These are phyloP conservation scores for Raffaelea albimanens DNA, from an alignment of 2,329 filamentous ascomycete genomes.

Conservation along the genomic window DNA sequence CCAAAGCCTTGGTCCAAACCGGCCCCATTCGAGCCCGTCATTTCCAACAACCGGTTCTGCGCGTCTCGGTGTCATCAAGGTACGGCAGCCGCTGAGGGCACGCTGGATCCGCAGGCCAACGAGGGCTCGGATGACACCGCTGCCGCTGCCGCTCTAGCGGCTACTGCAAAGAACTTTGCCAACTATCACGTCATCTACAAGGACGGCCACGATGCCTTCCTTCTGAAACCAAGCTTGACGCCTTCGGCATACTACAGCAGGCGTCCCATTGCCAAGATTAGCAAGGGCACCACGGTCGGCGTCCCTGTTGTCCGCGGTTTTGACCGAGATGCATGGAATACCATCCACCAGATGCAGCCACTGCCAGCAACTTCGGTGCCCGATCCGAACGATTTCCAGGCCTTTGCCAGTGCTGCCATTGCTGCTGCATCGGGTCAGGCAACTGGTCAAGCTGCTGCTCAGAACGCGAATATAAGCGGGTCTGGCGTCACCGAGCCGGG, in stretches of 20 bases:
- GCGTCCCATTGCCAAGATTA: conserved; percentile 72
- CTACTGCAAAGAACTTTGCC: conserved; percentile 47
- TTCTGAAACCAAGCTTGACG: conserved; percentile 75
- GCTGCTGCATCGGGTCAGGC: no score
- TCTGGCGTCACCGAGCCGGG: no score
- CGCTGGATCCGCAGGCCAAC: conserved; percentile 23
- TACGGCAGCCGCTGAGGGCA: conserved; percentile 48
- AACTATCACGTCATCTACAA: conserved; percentile 83
- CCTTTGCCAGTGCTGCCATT: no score
- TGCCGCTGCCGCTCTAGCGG: conserved; percentile 23
- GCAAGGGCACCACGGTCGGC: conserved; percentile 73
- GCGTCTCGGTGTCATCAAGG: conserved; percentile 50
- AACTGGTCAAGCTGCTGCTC: no score
- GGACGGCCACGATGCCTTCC: conserved; percentile 64
- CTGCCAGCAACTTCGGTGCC: conserved; percentile 4
- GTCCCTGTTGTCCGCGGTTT: conserved; percentile 87
- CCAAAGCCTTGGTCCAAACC: conserved; percentile 22
- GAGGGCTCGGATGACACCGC: neutral
- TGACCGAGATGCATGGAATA: conserved; percentile 66
- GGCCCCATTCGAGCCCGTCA: conserved; percentile 24
- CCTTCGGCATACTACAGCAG: conserved; percentile 81
- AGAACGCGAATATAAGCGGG: no score
- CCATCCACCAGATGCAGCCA: conserved; percentile 46
- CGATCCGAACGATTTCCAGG: no score
- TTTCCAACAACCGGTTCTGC: conserved; percentile 48